Evolutionary conservation across 2,329 filamentous ascomycete species (phyloP).

Genomic region (Emergomyces pasteurianus): DNA sequence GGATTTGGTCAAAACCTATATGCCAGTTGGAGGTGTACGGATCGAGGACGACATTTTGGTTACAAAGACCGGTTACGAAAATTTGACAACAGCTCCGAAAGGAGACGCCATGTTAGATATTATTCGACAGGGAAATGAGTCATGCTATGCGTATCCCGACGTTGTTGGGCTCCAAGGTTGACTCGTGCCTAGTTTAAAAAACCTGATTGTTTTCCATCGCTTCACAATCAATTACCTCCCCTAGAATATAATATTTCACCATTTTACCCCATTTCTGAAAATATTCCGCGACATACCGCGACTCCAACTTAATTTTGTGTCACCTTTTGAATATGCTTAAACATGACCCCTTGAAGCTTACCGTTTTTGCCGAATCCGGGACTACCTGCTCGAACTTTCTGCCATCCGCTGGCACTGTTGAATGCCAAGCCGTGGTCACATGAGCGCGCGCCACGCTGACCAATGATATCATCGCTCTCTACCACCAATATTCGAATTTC

Average conservation of each 20-base stretch:
- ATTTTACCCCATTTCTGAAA: background rate
- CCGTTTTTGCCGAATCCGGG: background rate
- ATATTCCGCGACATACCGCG: background rate
- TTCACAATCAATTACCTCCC: background rate
- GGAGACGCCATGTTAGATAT: constrained; percentile 42
- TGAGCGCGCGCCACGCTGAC: background rate
- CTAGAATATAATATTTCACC: background rate
- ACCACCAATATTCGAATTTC: background rate
- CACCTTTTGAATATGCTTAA: background rate
- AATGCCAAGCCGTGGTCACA: background rate
- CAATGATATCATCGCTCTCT: background rate
- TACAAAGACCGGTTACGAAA: constrained; percentile 56
- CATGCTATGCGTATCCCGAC: background rate
- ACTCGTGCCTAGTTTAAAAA: background rate
- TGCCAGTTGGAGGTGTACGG: constrained; percentile 32
- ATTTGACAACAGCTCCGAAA: constrained; percentile 61
- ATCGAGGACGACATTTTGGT: constrained; percentile 54
- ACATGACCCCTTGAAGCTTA: background rate
- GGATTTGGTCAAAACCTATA: constrained; percentile 27
- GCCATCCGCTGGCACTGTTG: background rate
- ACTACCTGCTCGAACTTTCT: background rate
- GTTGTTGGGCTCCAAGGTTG: background rate
- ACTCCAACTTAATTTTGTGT: background rate
- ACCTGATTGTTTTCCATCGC: background rate
- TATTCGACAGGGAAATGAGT: constrained; percentile 17